Evolutionary conservation across 2,329 filamentous ascomycete genomes (phyloP).

Genomic region (Talaromyces sp.): DNA sequence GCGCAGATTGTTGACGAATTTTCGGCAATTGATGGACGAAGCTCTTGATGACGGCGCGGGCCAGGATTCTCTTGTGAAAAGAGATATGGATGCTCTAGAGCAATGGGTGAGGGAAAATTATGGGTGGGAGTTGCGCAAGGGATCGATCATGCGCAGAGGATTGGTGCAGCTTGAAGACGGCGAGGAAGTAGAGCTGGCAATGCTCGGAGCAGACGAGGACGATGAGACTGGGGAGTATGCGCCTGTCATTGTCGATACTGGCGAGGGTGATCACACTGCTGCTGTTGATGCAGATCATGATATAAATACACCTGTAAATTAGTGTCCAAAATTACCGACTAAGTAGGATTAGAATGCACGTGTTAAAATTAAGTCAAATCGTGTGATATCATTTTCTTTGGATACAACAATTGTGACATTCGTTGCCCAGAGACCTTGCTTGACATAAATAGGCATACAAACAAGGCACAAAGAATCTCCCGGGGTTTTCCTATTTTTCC

Average conservation of each 20-base stretch:
- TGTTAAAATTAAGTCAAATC: slow-evolving; percentile 4
- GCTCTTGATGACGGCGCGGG: slow-evolving; percentile 22
- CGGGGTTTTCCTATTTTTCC: slow-evolving; percentile 10
- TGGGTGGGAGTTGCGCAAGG: slow-evolving; percentile 52
- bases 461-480: slow-evolving; percentile 9
- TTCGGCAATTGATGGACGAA: slow-evolving; percentile 47
- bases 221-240: slow-evolving; percentile 62
- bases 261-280: slow-evolving; percentile 11
- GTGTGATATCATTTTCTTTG: slow-evolving; percentile 12
- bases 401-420: slow-evolving; percentile 12
- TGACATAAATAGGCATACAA: slow-evolving; percentile 3
- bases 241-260: slow-evolving; percentile 52
- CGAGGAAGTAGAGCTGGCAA: slow-evolving; percentile 55
- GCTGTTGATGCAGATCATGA: slow-evolving; percentile 7
- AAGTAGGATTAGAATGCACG: not conserved
- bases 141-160: slow-evolving; percentile 49
- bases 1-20: slow-evolving; percentile 46
- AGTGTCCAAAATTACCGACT: not conserved
- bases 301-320: slow-evolving; percentile 8
- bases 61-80: slow-evolving; percentile 37
- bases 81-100: slow-evolving; percentile 51
- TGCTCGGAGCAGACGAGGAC: slow-evolving; percentile 50
- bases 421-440: slow-evolving; percentile 11
- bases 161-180: slow-evolving; percentile 59
- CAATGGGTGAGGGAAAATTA: slow-evolving; percentile 49